Evolutionary conservation across 139 green algal species (phyloP), one percentile per base, ranked within the genome.

Genomic region (Deuterostichococcus epilithicus): DNA sequence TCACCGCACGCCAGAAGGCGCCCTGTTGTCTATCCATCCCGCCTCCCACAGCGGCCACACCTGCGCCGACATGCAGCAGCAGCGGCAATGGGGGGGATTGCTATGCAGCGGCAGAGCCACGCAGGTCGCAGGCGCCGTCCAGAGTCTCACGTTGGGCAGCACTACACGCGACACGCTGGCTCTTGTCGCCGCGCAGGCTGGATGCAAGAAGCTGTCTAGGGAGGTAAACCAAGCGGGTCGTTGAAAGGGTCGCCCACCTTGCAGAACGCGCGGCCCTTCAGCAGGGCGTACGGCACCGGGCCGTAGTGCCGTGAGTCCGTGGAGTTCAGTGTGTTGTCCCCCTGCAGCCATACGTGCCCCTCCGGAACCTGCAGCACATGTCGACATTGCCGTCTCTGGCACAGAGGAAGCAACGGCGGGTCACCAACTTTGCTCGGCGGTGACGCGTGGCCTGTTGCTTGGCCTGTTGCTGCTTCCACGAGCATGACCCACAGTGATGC

Each of bases 281-380:
- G 26, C 60, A 95, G 45, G 1, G 83, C 84, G 28, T 87, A 85
- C 0, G 91, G 91, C 18, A 96, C 91, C 22, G 91, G 83, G 0
- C 91, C 91, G 79, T 95, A 96, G 60, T 91, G 73, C n/a, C 91
- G 73, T 13, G 84, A 92, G 72, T 96, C 91, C 0, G 87, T 91
- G 0, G 88, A 94, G 63, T 95, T 95, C 44, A 78, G 32, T 2
- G 78, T 68, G 78, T 96, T 96, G 80, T 96, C 91, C 1, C 91
- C 91, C 68, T 94, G 91, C 45, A 91, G 77, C 87, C 87, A 91
- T 2, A 96, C 87, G 80, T 95, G 90, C 4, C 91, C 91, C 23
- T 76, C 44, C 0, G 91, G 91, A 28, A 96, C 83, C 75, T 83
- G 67, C 68, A 76, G 28, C 2, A 33, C n/a, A n/a, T n/a, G n/a